These are phyloP conservation scores for Thalassiosira profunda DNA, from an alignment of 108 stramenopile species.

Conservation along the genomic window DNA sequence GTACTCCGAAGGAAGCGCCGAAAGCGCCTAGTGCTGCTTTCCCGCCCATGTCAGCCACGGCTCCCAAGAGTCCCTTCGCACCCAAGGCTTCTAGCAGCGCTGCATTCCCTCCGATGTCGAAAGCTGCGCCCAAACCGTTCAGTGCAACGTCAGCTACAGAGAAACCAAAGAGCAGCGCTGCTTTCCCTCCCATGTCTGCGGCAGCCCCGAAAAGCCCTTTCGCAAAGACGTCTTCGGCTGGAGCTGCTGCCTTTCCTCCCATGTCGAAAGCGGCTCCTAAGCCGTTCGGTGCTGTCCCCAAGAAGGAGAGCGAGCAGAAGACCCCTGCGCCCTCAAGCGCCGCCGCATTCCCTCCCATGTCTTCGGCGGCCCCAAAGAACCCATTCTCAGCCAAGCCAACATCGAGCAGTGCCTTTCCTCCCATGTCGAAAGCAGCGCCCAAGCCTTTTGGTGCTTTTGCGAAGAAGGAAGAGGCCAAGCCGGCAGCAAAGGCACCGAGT, in stretches of 20 bases:
- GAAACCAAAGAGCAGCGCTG: slow-evolving; percentile 8
- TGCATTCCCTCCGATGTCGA: slow-evolving; percentile 35
- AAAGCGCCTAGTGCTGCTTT: slow-evolving; percentile 18
- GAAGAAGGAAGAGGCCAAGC: not conserved
- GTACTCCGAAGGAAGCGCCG: no score
- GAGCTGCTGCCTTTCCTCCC: slow-evolving; percentile 48
- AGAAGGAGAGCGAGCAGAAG: not conserved
- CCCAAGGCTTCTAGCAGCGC: no score
- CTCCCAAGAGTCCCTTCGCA: slow-evolving; percentile 36
- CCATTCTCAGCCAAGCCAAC: not conserved
- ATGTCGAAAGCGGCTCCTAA: slow-evolving; percentile 65
- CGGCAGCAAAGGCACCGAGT: not conserved
- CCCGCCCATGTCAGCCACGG: slow-evolving; percentile 64
- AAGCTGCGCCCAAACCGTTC: slow-evolving; percentile 60
- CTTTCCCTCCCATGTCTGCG: slow-evolving; percentile 61
- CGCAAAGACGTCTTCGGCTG: not conserved
- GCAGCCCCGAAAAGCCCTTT: slow-evolving; percentile 34
- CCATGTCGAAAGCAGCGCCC: slow-evolving; percentile 64
- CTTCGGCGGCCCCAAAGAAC: slow-evolving; percentile 19
- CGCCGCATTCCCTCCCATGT: not conserved
- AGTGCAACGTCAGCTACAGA: slow-evolving; percentile 26
- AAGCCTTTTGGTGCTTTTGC: slow-evolving; percentile 49
- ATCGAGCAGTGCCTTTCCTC: slow-evolving; percentile 42
- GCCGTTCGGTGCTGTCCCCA: slow-evolving; percentile 46
- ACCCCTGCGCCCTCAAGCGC: not conserved